A percentile compares a stretch with the other conserved stretches of the same genome.
Conservation (phyloP, 78 protist genomes). For the Dictyostelium firmibasis region DNA sequence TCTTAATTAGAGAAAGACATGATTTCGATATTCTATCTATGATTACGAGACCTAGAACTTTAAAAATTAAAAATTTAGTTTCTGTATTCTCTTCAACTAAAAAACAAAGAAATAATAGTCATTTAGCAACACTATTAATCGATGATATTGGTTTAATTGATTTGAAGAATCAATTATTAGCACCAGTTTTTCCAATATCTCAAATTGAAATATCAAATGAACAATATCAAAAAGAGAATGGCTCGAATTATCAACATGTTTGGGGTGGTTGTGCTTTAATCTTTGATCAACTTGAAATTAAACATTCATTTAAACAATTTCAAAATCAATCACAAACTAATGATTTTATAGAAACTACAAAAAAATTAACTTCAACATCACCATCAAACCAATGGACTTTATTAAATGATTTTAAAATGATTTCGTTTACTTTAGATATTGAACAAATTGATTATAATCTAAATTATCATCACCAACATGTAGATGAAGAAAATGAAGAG, state of each 20-base stretch:
- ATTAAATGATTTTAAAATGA: background rate
- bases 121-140: too few relatives aligned
- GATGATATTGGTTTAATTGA: too few relatives aligned
- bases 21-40: background rate
- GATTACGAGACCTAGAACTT: background rate
- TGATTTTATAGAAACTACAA: background rate
- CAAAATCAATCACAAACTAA: background rate
- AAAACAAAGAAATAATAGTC: background rate
- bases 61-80: background rate
- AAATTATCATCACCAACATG: background rate
- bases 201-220: background rate
- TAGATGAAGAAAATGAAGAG: background rate
- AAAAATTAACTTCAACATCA: background rate
- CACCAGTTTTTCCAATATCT: background rate
- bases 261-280: conserved; percentile 51
- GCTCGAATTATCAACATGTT: background rate
- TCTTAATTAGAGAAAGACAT: background rate
- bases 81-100: background rate
- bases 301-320: background rate
- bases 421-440: background rate
- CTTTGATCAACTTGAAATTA: background rate
- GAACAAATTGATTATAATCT: background rate
- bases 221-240: background rate
- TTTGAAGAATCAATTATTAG: too few relatives aligned
- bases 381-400: background rate